Base-by-base conservation (phyloP, 23 red algal species). In the Gracilaria caudata region DNA sequence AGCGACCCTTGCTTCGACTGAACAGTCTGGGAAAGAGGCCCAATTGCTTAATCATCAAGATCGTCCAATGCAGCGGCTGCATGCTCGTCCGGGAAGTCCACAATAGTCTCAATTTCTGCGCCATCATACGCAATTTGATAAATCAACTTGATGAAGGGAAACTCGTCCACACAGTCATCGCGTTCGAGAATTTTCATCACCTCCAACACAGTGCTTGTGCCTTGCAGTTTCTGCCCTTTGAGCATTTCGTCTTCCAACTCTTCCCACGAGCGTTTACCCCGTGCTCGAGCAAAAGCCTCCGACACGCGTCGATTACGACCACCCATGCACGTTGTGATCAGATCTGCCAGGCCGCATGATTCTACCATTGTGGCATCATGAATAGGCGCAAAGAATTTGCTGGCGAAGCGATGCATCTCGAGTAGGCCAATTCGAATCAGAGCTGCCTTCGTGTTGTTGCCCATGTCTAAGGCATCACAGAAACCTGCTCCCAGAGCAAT, bases 271-370 rank as follows among this genome's bases (percentile, higher is more conserved):
- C 75, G 80, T 30, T 60, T 51, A 17, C 86, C 93, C 9, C 57
- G 66, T 2, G 94, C 73, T 19, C 83, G 68, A 23, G 75, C 89
- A 78, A 94, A 98, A 14, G 83, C 95, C 79, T 94, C 91, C 6
- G 95, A 77, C 19, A 86, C 84, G 4, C 79, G 75, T 37, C 91
- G 83, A 79, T 98, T 98, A 25, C 95, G 90, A 55, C 95, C 95
- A 17, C 95, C 95, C 58, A 84, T 83, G 79, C 95, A 98, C 17
- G 95, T 98, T 55, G 95, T 94, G 70, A 98, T 98, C 19, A 98
- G 84, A 49, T 98, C 95, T 30, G 95, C 95, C 19, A 98, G 75
- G 28, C 95, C 95, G 56, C 90, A 90, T 21, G 86, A 87, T 51
- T 98, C 89, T n/a, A 94, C 53, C 79, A 98, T 92, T 21, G 95